Conservation (phyloP, 202 grass and related monocot species). For the Zizania palustris region DNA sequence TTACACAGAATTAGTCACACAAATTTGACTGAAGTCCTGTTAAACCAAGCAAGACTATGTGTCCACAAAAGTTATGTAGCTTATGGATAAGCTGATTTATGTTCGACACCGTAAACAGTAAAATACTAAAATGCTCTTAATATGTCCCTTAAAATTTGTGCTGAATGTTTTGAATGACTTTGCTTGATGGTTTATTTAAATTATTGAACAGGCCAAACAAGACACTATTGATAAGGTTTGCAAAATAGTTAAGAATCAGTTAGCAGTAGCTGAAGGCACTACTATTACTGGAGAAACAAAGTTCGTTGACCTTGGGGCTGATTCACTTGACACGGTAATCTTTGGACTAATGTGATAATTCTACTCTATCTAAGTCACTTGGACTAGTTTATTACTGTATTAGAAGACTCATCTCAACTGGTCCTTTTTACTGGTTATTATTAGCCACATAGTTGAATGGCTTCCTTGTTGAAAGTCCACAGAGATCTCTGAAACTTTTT, state of each 20-base stretch:
- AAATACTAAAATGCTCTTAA: not conserved
- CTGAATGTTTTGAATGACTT: not conserved
- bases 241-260: slow-evolving; percentile 62
- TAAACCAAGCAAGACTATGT: not conserved
- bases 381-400: not conserved
- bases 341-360: not conserved
- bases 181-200: not conserved
- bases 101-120: not conserved
- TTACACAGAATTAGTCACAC: no score
- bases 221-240: slow-evolving; percentile 59
- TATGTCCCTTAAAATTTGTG: not conserved
- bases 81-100: not conserved
- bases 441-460: not conserved
- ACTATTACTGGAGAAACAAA: slow-evolving; percentile 48
- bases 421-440: not conserved
- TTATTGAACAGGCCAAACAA: slow-evolving; percentile 53
- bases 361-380: not conserved
- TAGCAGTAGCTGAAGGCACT: slow-evolving; percentile 45
- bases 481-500: slow-evolving; percentile 1
- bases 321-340: slow-evolving; percentile 73
- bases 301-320: slow-evolving; percentile 55
- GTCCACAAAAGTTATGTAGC: not conserved
- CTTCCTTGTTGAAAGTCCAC: not conserved
- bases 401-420: not conserved
- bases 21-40: not conserved